Conservation (phyloP, 768 basidiomycete species). For the Leccinum ochraceum region DNA sequence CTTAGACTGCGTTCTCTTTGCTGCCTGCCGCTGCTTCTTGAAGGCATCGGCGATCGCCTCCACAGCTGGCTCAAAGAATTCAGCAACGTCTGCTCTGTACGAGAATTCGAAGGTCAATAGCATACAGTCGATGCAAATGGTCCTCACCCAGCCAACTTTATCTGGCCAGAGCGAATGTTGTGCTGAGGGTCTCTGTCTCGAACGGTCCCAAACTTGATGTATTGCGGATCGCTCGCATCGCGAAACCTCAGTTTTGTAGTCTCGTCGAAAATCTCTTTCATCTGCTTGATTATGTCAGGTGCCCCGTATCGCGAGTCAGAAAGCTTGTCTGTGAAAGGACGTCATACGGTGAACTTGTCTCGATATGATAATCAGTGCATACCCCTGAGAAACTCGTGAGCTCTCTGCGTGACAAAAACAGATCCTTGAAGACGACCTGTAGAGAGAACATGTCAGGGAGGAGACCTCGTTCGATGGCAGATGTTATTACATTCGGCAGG, state of each 20-base stretch:
- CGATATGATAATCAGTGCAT: neutral
- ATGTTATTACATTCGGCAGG: constrained; percentile 30
- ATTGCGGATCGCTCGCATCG: constrained; percentile 34
- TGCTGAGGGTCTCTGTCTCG: constrained; percentile 35
- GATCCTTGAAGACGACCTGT: constrained; percentile 44
- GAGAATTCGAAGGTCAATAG: neutral
- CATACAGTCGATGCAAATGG: neutral
- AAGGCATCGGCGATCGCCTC: constrained; percentile 38
- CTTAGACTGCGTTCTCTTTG: constrained; percentile 8
- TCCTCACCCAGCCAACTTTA: constrained; percentile 40
- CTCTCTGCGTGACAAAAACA: constrained; percentile 35
- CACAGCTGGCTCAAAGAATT: constrained; percentile 46
- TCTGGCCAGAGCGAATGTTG: constrained; percentile 37
- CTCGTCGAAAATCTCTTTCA: constrained; percentile 38
- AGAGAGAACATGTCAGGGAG: constrained; percentile 2
- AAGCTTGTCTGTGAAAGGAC: constrained; percentile 26
- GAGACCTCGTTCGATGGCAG: neutral
- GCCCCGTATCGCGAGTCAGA: constrained; percentile 30
- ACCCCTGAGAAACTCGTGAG: constrained; percentile 32
- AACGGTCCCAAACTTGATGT: constrained; percentile 40
- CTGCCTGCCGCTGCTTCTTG: constrained; percentile 25
- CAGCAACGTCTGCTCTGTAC: constrained; percentile 36
- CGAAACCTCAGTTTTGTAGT: constrained; percentile 43
- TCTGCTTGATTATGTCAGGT: constrained; percentile 32
- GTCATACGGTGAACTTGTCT: neutral